Evolutionary conservation across 176 grass and related monocot genomes (phyloP), one percentile per base, ranked within the genome.

Genomic region (Luzula sylvatica): DNA sequence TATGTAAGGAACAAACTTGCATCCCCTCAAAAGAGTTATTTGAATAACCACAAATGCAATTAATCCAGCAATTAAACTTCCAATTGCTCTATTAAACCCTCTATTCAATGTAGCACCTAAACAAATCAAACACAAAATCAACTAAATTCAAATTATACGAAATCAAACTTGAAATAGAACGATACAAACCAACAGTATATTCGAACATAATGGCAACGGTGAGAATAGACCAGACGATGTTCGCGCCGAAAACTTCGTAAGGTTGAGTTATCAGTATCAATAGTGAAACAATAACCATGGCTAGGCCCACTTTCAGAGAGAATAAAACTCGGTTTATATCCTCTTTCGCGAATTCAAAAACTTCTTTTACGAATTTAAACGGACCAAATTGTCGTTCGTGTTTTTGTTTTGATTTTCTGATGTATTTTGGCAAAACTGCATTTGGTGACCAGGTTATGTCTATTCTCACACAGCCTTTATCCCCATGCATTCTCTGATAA

Each of bases 191-290:
- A 23, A 86, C 82, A 30, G 82, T 86, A 60, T 86, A 86, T 53
- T 86, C 82, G 50, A 86, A 58, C 82, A 86, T 79, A 66, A 79
- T 66, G 27, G 24, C 66, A 3, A 86, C 75, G 1, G 82, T 79
- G 54, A 86, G 75, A 56, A 86, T 75, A 38, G 82, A 67, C 65
- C 52, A 85, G 49, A 75, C 3, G 49, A 72, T 62, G 56, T 75
- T 79, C 60, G 75, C 45, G 46, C 81, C 71, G 15, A 85, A 85
- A 28, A 67, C 21, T 29, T 66, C 23, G 45, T 75, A 85, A 1
- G 81, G 81, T 12, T 61, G 58, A 7, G 16, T 51, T 24, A 75
- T 45, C 3, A 85, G 70, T 25, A 62, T 20, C 14, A 86, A 65
- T 12, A 86, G 54, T 11, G 75, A 79, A 8, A 75, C 75, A 21